Evolutionary conservation across 768 basidiomycete species (phyloP).

Genomic region (Hericium alpestre): DNA sequence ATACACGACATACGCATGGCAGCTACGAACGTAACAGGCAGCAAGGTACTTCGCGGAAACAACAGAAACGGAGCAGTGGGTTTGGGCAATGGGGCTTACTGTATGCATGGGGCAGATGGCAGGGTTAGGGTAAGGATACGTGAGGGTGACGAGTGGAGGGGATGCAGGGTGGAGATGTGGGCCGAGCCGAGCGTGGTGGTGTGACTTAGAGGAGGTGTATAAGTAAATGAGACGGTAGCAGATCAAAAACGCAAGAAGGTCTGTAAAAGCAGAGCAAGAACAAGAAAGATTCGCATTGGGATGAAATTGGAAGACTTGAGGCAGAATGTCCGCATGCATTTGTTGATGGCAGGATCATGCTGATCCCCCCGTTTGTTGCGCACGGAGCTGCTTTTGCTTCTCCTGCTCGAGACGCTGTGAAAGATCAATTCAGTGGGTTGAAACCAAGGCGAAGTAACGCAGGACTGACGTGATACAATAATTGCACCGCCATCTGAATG

Average conservation of each 20-base stretch:
- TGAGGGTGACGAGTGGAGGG: not conserved
- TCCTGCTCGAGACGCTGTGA: constrained; percentile 74
- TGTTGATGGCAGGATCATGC: not conserved
- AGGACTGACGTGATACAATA: constrained; percentile 70
- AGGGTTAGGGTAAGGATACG: not conserved
- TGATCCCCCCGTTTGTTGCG: constrained; percentile 2
- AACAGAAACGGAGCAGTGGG: not conserved
- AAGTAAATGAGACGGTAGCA: not conserved
- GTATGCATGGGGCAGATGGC: not conserved
- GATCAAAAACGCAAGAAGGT: not conserved
- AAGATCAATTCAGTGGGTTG: not conserved
- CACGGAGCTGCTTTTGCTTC: constrained; percentile 70
- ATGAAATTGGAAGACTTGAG: too few relatives aligned
- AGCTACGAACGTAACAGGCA: not conserved
- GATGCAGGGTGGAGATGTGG: not conserved
- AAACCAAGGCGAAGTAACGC: not conserved
- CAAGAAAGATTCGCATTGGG: not conserved
- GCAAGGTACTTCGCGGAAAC: not conserved
- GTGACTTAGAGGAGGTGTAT: not conserved
- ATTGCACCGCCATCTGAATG: constrained; percentile 91
- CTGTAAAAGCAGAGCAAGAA: not conserved
- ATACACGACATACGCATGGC: not conserved
- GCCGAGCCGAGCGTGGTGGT: not conserved
- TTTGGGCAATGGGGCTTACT: not conserved
- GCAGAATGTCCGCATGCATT: too few relatives aligned